Base-by-base conservation (phyloP, 2,329 filamentous ascomycete species). In the Hypoxylon sp. region DNA sequence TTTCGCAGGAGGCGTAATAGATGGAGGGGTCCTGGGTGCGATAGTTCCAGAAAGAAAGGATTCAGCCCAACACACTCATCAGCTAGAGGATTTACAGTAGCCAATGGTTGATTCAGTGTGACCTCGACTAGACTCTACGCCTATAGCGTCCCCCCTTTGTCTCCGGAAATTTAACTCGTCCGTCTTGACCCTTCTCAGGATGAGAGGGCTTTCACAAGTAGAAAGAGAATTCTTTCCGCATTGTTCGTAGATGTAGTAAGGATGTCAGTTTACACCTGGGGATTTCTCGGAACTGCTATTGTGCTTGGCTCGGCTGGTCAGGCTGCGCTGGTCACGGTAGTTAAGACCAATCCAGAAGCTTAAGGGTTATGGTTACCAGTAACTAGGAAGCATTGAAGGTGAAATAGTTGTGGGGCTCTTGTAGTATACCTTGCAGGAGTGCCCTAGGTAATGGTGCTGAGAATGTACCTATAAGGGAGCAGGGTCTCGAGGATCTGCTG, bases 401-500 rank as follows among this genome's bases (percentile, higher is more conserved):
- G 72, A 74, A 73, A 70, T 69, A 63, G 65, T 65, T 73, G 74
- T 75, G 74, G 75, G 70, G 72, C 71, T 73, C 60, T 60, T 54
- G 66, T 68, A 63, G 70, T 75, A 72, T 69, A 75, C 73, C 71
- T 73, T 76, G 73, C 72, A 73, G 72, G 52, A 70, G 60, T 69
- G 65, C 70, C 69, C 67, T 44, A 44, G 39, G 58, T 70, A 68
- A 67, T 67, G 53, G 54, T 73, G 67, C 68, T 72, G 70, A 68
- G 61, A 55, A 72, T 68, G 71, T 68, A 68, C 72, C 73, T 75
- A 74, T 72, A 67, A 74, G 68, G 69, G 69, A 74, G 48, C 67
- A 73, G 70, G 67, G 70, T 70, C 68, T 69, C 56, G 70, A 74
- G 69, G 74, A 76, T 76, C 75, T 77, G 75, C 73, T 78, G 74